A percentile compares a stretch with the other conserved stretches of the same genome.
These are phyloP conservation scores for Berkeleyomyces rouxiae DNA, from an alignment of 2,329 filamentous ascomycete species.

Conservation along the genomic window DNA sequence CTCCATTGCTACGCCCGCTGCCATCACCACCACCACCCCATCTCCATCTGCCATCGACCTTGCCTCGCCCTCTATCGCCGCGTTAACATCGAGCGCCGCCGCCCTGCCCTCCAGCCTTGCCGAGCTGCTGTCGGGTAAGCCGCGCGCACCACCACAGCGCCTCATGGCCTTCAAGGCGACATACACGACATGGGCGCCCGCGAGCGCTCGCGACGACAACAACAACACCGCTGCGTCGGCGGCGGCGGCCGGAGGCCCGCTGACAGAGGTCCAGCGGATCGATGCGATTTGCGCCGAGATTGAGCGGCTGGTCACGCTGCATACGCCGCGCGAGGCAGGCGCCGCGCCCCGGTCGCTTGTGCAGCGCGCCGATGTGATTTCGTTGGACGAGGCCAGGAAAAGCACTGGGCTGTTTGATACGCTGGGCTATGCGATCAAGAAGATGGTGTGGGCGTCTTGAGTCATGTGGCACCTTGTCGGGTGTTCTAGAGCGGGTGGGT, in stretches of 20 bases:
- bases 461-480: neutral
- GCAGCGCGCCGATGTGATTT: slow-evolving; percentile 57
- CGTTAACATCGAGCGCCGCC: slow-evolving; percentile 12
- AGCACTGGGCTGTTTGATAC: slow-evolving; percentile 77
- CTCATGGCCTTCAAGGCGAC: slow-evolving; percentile 40
- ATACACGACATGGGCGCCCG: slow-evolving; percentile 35
- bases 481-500: neutral
- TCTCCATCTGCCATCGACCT: neutral
- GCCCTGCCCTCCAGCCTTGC: slow-evolving; percentile 23
- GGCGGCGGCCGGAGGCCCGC: slow-evolving; percentile 24
- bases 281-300: slow-evolving; percentile 60
- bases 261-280: slow-evolving; percentile 39
- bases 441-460: slow-evolving; percentile 62
- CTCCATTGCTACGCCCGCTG: neutral
- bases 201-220: slow-evolving; percentile 30
- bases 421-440: slow-evolving; percentile 79
- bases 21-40: neutral
- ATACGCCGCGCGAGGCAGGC: slow-evolving; percentile 25
- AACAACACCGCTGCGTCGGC: slow-evolving; percentile 21
- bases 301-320: slow-evolving; percentile 42
- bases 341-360: slow-evolving; percentile 32
- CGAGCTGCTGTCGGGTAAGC: slow-evolving; percentile 26
- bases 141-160: slow-evolving; percentile 21
- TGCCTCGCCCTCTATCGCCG: slow-evolving; percentile 8
- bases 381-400: slow-evolving; percentile 66